phyloP scores from a whole-genome alignment of 176 grass and related monocot species.

The Cenchrus fungigraminus region DNA sequence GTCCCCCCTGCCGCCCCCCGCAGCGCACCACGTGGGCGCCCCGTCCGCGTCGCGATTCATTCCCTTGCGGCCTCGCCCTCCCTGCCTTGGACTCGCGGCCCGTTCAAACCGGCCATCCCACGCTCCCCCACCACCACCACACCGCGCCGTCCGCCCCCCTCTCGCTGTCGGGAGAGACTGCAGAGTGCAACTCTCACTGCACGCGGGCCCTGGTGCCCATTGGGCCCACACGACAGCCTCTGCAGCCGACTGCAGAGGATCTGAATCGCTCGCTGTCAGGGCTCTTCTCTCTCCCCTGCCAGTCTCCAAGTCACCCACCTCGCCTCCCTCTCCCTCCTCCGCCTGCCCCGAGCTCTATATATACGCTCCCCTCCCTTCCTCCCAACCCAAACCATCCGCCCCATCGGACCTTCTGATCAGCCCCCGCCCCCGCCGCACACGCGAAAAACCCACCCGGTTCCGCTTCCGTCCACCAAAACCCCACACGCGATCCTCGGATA shows the following conservation, averaged over 20 bases:
- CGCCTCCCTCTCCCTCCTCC: not conserved
- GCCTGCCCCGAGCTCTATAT: conserved; percentile 46
- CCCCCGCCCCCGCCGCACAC: not conserved
- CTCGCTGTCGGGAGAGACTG: not conserved
- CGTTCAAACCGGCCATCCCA: conserved; percentile 44
- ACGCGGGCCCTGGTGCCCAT: too few species aligned
- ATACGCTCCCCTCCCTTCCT: conserved; percentile 23
- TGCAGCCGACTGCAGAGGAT: too few species aligned
- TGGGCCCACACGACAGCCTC: too few species aligned
- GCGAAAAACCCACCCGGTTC: not conserved
- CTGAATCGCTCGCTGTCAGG: too few species aligned
- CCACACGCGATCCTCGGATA: not conserved
- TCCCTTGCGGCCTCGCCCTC: not conserved
- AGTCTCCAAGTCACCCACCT: not conserved
- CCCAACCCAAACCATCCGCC: not conserved
- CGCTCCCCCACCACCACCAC: not conserved
- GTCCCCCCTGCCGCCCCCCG: conserved; percentile 38
- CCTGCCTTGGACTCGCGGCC: conserved; percentile 11
- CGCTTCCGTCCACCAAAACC: not conserved
- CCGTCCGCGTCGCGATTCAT: not conserved
- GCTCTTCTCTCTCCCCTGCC: not conserved
- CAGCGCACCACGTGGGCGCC: conserved; percentile 65
- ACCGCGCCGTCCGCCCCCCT: not conserved
- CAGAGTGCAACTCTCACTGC: too few species aligned
- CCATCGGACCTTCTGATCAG: not conserved